Evolutionary conservation across 2,329 filamentous ascomycete species (phyloP), one percentile per base, ranked within the genome.

Genomic region (Coccinonectria pachysandricola): DNA sequence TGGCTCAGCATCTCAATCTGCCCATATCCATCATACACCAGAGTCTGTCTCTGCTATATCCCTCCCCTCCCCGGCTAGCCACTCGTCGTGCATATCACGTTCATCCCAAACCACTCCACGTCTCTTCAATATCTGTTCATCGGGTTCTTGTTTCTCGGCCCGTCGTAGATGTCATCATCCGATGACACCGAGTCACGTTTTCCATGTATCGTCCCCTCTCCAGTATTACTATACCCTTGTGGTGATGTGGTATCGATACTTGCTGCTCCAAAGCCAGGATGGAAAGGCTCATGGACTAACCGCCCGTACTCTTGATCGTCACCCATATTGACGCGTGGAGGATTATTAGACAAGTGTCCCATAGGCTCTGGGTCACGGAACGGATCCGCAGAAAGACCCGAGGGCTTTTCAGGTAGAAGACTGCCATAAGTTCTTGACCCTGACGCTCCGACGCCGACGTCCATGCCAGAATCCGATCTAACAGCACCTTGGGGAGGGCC

Each of bases 81-180:
- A n/a, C n/a, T n/a, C n/a, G n/a, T n/a, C n/a, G n/a, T n/a, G n/a
- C n/a, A n/a, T n/a, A n/a, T n/a, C n/a, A n/a, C 17, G 10, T 10
- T 19, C 17, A 19, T 10, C 10, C 17, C 17, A 10, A 19, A 10
- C 17, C 10, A 19, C 7, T 19, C 17, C 17, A 10, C 10, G n/a
- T 10, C 17, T 19, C 12, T 23, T 25, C 41, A 55, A 28, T 57
- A 55, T 21, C 52, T 50, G 30, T 54, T 52, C 20, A 49, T 31
- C 12, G 56, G 52, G 22, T 56, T 59, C 28, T 42, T 49, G 39
- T 53, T 59, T 12, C 50, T 43, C 10, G 48, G 44, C n/a, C 54
- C 46, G 21, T 57, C 53, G 28, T 64, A 63, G 20, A 62, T 40
- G 24, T 61, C 56, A 17, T 59, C 56, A 18, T 54, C 49, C n/a